These are phyloP conservation scores for Fusarium siculi DNA, from an alignment of 2,329 filamentous ascomycete genomes.

Conservation along the genomic window DNA sequence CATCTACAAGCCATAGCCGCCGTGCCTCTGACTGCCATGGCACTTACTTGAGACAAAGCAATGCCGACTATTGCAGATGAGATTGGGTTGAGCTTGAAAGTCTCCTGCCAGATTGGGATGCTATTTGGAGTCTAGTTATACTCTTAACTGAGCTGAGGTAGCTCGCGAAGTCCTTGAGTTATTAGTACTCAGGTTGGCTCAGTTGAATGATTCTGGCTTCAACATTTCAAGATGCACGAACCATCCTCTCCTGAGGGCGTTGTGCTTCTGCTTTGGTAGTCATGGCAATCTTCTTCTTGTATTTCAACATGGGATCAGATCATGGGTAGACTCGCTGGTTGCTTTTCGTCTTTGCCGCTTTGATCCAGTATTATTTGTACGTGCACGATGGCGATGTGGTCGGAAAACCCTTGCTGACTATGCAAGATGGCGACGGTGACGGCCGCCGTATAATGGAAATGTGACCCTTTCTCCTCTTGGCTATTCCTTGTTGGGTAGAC, in stretches of 20 bases:
- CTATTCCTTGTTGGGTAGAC: background rate
- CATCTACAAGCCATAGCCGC: background rate
- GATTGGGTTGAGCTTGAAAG: background rate
- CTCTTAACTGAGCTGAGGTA: background rate
- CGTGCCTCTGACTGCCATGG: background rate
- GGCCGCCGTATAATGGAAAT: background rate
- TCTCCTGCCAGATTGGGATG: background rate
- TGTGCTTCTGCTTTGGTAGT: background rate
- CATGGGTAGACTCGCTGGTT: background rate
- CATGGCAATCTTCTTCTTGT: background rate
- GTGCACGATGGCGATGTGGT: background rate
- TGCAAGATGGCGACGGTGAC: background rate
- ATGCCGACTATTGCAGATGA: background rate
- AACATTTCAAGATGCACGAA: background rate
- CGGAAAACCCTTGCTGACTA: background rate
- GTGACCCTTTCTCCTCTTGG: background rate
- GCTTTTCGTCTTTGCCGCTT: background rate
- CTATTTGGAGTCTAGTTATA: background rate
- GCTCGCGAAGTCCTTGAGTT: background rate
- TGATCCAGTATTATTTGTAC: background rate
- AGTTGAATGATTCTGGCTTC: background rate
- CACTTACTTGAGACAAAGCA: background rate
- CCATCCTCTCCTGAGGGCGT: background rate
- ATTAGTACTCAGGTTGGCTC: background rate
- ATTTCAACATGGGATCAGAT: conserved; percentile 17